Percentiles rank a stretch among this genome's conserved stretches.
These are phyloP conservation scores for Plasmodium gaboni DNA, from an alignment of 169 alveolate species.

Conservation along the genomic window DNA sequence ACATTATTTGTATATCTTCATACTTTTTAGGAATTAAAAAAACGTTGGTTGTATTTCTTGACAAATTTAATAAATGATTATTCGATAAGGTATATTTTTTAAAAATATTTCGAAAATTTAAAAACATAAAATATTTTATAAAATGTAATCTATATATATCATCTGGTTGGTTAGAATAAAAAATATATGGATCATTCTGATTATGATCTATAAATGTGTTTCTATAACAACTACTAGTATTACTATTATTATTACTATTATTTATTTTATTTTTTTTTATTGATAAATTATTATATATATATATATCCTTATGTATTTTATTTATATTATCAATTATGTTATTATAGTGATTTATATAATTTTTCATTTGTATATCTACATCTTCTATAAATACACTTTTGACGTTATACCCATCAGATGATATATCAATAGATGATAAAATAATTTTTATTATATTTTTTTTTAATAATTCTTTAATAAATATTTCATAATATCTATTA, in stretches of 20 bases:
- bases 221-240: too few species aligned
- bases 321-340: slow-evolving; percentile 25
- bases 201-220: too few species aligned
- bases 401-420: slow-evolving; percentile 16
- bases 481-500: not conserved
- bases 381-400: slow-evolving; percentile 44
- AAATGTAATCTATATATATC: slow-evolving; percentile 59
- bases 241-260: not conserved
- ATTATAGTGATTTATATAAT: slow-evolving; percentile 22
- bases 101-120: slow-evolving; percentile 50
- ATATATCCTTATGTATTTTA: slow-evolving; percentile 18
- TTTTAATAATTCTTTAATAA: slow-evolving; percentile 39
- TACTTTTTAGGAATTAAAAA: slow-evolving; percentile 70
- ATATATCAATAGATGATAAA: slow-evolving; percentile 46
- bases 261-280: not conserved
- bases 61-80: slow-evolving; percentile 39
- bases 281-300: not conserved
- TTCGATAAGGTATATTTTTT: slow-evolving; percentile 59
- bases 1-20: slow-evolving; percentile 54
- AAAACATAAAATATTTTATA: slow-evolving; percentile 60
- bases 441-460: slow-evolving; percentile 39
- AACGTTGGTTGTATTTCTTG: slow-evolving; percentile 28
- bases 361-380: slow-evolving; percentile 28
- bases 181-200: too few species aligned
- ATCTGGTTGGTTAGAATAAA: not conserved